phyloP scores from a whole-genome alignment of 495 filamentous ascomycete species.

The Penicillium samsonianum region DNA sequence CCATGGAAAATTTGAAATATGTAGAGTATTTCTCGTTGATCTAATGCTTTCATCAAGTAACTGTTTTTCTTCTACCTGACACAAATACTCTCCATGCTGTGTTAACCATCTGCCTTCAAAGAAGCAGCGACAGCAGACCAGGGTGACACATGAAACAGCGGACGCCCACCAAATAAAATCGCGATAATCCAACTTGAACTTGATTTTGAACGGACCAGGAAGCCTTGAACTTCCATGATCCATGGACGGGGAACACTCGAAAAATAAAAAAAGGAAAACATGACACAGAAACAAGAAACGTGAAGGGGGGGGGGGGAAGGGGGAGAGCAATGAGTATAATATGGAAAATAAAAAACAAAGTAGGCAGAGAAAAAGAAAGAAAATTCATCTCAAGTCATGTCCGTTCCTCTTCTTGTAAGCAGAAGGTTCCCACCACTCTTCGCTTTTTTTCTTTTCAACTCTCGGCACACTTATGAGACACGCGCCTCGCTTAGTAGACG shows the following conservation, averaged over 20 bases:
- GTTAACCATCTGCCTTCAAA: conserved; percentile 18
- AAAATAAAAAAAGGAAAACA: conserved; percentile 25
- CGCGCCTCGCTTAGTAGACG: conserved; percentile 66
- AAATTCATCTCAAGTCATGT: conserved; percentile 40
- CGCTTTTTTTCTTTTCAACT: conserved; percentile 26
- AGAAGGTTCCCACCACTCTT: conserved; percentile 27
- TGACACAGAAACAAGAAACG: conserved; percentile 22
- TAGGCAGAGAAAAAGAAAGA: conserved; percentile 31
- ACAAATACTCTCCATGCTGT: conserved; percentile 21
- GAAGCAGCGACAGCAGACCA: conserved; percentile 26
- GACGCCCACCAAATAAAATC: conserved; percentile 31
- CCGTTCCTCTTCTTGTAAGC: conserved; percentile 33
- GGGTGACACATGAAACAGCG: conserved; percentile 29
- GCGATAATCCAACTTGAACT: conserved; percentile 42
- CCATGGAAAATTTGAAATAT: conserved; percentile 1
- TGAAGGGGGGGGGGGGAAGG: conserved; percentile 23
- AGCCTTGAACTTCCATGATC: conserved; percentile 19
- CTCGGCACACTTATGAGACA: conserved; percentile 19
- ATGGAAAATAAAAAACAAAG: conserved; percentile 24
- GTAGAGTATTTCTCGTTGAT: conserved; percentile 25
- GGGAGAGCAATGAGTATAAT: conserved; percentile 23
- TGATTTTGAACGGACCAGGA: conserved; percentile 27
- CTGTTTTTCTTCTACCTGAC: conserved; percentile 31
- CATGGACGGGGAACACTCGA: conserved; percentile 23
- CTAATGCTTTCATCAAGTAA: conserved; percentile 38